phyloP scores from a whole-genome alignment of 176 grass and related monocot genomes.

The Ensete ventricosum region DNA sequence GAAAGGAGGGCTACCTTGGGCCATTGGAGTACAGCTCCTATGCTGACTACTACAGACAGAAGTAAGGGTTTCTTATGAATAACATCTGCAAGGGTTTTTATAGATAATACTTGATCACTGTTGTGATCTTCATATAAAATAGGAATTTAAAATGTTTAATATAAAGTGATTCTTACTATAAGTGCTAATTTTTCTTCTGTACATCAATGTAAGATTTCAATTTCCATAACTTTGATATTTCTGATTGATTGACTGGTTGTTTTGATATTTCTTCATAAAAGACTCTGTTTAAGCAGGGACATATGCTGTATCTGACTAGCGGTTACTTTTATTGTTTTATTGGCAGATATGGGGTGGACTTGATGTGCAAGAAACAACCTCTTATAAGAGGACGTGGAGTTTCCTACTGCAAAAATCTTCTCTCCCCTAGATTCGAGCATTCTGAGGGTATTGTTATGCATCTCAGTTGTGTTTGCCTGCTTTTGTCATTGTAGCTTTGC shows the following conservation, averaged over 20 bases:
- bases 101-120: too few species aligned
- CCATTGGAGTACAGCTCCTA: conserved; percentile 90
- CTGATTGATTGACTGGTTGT: too few species aligned
- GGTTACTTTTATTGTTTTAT: conserved; percentile 13
- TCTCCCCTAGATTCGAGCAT: conserved; percentile 96
- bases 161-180: too few species aligned
- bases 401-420: conserved; percentile 99
- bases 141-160: too few species aligned
- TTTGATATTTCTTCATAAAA: too few species aligned
- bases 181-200: too few species aligned
- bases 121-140: too few species aligned
- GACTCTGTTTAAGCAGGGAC: background rate
- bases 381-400: conserved; percentile 93
- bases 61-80: conserved; percentile 34
- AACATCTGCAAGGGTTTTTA: too few species aligned
- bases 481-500: conserved; percentile 2
- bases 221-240: too few species aligned
- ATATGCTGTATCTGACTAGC: background rate
- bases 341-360: conserved; percentile 85
- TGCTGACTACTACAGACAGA: conserved; percentile 96
- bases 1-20: conserved; percentile 91
- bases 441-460: conserved; percentile 56
- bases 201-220: too few species aligned
- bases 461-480: background rate
- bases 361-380: conserved; percentile 95